A percentile compares a stretch with the other conserved stretches of the same genome.
These are phyloP conservation scores for Persicaria maculosa DNA, from an alignment of 148 eudicot genomes.

Conservation along the genomic window DNA sequence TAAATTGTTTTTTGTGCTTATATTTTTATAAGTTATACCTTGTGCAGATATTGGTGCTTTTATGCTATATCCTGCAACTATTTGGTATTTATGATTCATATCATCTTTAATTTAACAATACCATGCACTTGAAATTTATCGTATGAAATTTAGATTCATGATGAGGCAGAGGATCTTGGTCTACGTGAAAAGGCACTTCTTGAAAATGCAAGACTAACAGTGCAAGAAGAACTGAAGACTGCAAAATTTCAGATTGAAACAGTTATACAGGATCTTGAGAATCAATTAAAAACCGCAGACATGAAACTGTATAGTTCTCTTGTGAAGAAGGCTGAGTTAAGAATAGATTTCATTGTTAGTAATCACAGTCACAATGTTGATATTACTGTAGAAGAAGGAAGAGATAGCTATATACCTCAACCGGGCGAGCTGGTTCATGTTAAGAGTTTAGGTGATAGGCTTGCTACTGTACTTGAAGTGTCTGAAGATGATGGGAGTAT, in stretches of 20 bases:
- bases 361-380: conserved; percentile 36
- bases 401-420: conserved; percentile 35
- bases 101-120: neutral
- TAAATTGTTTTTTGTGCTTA: neutral
- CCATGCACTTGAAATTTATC: neutral
- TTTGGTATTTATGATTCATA: neutral
- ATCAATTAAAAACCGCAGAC: conserved; percentile 33
- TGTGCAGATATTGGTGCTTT: neutral
- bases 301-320: conserved; percentile 40
- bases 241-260: conserved; percentile 53
- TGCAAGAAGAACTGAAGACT: conserved; percentile 35
- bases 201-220: conserved; percentile 56
- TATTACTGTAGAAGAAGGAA: conserved; percentile 24
- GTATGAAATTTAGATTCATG: conserved; percentile 42
- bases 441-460: conserved; percentile 61
- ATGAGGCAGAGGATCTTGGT: conserved; percentile 70
- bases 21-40: neutral
- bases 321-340: conserved; percentile 61
- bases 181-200: conserved; percentile 62
- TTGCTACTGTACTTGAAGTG: conserved; percentile 69
- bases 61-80: neutral
- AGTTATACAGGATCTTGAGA: conserved; percentile 51
- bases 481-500: conserved; percentile 58
- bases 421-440: conserved; percentile 72
- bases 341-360: conserved; percentile 55